Evolutionary conservation across 225 moss, liverwort and hornwort genomes (phyloP).

Genomic region (Takakia lepidozioides): DNA sequence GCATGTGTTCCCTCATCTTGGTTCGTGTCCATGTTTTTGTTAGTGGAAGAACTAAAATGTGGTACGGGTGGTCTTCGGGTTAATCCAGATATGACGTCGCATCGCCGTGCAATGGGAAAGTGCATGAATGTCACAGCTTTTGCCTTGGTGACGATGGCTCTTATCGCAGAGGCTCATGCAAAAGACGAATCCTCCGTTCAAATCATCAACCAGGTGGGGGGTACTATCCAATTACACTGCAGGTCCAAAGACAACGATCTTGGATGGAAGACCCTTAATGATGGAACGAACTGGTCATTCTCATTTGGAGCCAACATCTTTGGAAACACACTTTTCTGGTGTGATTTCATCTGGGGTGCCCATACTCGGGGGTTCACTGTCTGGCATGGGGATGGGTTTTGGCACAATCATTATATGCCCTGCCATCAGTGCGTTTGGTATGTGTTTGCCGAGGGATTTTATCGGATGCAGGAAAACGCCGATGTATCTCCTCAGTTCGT

Average conservation of each 20-base stretch:
- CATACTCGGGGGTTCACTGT: not conserved
- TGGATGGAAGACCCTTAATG: not conserved
- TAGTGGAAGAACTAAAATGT: too few species aligned
- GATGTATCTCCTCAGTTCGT: too few species aligned
- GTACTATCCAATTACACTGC: not conserved
- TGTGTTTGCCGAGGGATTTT: conserved; percentile 10
- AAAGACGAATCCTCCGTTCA: not conserved
- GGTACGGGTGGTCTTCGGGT: too few species aligned
- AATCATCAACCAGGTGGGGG: not conserved
- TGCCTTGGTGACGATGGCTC: too few species aligned
- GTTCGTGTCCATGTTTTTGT: too few species aligned
- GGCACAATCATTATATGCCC: not conserved
- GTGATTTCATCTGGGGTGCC: not conserved
- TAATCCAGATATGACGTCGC: too few species aligned
- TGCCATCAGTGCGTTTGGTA: conserved; percentile 19
- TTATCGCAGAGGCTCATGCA: too few species aligned
- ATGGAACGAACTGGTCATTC: conserved; percentile 1
- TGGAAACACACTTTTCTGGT: conserved; percentile 12
- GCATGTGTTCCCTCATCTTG: too few species aligned
- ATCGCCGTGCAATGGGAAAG: too few species aligned
- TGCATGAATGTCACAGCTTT: too few species aligned
- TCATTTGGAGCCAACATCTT: conserved; percentile 14
- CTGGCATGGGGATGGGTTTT: conserved; percentile 12
- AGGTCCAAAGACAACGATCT: not conserved
- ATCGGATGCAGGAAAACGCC: too few species aligned